These are phyloP conservation scores for Gossypium arboreum DNA, from an alignment of 345 rosid genomes.

Conservation along the genomic window DNA sequence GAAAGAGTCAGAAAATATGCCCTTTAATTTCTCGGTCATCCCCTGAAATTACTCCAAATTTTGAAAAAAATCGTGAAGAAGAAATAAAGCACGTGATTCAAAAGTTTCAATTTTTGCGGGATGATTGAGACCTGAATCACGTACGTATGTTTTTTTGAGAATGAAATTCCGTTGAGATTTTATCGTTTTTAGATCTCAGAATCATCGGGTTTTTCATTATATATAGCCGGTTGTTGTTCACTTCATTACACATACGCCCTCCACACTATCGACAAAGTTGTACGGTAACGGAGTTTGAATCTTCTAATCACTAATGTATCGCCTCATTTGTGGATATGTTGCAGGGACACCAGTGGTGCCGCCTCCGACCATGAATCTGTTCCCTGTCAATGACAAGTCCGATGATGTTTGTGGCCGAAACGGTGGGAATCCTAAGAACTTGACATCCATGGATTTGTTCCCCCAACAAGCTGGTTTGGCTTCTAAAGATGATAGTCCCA, in stretches of 20 bases:
- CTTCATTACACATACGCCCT: no score
- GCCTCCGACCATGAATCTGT: slow-evolving; percentile 55
- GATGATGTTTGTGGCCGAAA: slow-evolving; percentile 14
- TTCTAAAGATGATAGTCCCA: slow-evolving; percentile 34
- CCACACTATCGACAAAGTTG: no score
- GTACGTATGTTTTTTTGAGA: neutral
- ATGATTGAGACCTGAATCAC: neutral
- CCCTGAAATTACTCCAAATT: slow-evolving; percentile 1
- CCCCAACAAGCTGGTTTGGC: slow-evolving; percentile 48
- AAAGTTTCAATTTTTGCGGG: neutral
- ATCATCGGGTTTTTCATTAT: slow-evolving; percentile 7
- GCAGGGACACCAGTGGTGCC: slow-evolving; percentile 28
- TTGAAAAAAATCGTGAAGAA: neutral
- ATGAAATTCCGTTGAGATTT: neutral
- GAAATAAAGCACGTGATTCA: slow-evolving; percentile 6
- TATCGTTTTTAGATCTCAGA: neutral
- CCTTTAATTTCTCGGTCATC: slow-evolving; percentile 11
- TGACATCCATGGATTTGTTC: slow-evolving; percentile 58
- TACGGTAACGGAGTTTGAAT: neutral
- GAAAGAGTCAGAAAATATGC: slow-evolving; percentile 16
- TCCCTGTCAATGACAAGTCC: slow-evolving; percentile 33
- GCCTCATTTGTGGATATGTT: slow-evolving; percentile 18
- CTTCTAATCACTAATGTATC: slow-evolving; percentile 21
- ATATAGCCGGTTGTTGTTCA: neutral
- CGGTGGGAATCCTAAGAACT: slow-evolving; percentile 15